phyloP scores from a whole-genome alignment of 768 basidiomycete genomes.

The Hypholoma fasciculare region DNA sequence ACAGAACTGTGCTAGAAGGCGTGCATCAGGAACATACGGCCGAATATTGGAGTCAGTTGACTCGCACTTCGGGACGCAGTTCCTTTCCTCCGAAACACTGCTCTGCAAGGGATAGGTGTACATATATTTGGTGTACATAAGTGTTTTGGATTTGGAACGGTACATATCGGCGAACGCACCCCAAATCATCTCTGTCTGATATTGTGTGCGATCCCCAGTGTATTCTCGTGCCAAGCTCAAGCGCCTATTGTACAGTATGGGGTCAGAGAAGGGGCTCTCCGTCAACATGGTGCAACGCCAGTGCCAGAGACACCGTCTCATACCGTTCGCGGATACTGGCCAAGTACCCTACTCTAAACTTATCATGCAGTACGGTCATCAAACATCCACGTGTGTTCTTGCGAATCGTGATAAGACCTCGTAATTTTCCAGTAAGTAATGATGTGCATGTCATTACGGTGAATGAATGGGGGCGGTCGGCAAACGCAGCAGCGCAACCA shows the following conservation, averaged over 20 bases:
- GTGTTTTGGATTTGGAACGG: too few relatives aligned
- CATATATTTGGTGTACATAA: too few relatives aligned
- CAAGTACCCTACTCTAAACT: background rate
- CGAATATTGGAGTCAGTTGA: background rate
- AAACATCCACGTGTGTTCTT: slow-evolving; percentile 2
- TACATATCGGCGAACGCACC: background rate
- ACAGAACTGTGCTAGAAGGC: too few relatives aligned
- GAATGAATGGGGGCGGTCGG: background rate
- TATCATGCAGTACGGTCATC: background rate
- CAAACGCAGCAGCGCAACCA: too few relatives aligned
- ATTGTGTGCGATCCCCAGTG: background rate
- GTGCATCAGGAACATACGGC: background rate
- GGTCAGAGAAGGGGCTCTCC: too few relatives aligned
- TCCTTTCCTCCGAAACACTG: background rate
- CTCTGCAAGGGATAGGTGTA: background rate
- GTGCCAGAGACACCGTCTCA: too few relatives aligned
- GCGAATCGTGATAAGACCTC: background rate
- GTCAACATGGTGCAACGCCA: too few relatives aligned
- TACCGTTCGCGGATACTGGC: too few relatives aligned
- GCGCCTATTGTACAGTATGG: too few relatives aligned
- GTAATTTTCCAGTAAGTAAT: background rate
- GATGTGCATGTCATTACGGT: background rate
- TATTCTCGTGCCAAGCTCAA: too few relatives aligned
- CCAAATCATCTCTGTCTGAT: background rate
- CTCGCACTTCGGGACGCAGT: background rate